Evolutionary conservation across 768 basidiomycete species (phyloP).

Genomic region (Fomitopsis serialis): DNA sequence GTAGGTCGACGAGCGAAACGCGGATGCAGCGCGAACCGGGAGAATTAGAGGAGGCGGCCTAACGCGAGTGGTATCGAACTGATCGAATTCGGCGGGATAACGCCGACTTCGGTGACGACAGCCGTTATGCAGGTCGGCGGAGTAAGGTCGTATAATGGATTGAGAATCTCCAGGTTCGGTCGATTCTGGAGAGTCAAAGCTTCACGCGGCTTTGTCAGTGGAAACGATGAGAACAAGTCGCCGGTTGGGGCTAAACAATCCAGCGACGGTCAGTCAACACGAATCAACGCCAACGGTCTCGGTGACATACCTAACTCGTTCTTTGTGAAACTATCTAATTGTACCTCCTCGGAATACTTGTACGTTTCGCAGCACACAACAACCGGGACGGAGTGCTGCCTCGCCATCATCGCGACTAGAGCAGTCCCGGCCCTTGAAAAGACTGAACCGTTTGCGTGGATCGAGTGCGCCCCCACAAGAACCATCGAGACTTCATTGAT

Average conservation of each 20-base stretch:
- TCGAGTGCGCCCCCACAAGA: conserved; percentile 88
- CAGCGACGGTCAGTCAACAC: neutral
- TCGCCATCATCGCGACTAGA: conserved; percentile 94
- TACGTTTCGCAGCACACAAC: conserved; percentile 98
- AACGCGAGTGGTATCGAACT: conserved; percentile 76
- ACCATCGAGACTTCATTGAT: conserved; percentile 81
- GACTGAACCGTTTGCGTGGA: conserved; percentile 92
- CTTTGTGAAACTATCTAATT: conserved; percentile 90
- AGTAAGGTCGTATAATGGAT: conserved; percentile 91
- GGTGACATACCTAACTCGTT: conserved; percentile 81
- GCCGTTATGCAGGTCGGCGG: conserved; percentile 90
- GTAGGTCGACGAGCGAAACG: neutral
- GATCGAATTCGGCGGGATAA: conserved; percentile 91
- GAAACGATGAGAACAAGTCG: conserved; percentile 28
- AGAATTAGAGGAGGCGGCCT: conserved; percentile 25
- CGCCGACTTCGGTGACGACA: conserved; percentile 94
- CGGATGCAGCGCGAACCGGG: neutral
- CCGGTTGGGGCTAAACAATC: conserved; percentile 22
- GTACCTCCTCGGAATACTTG: conserved; percentile 92
- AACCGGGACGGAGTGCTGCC: conserved; percentile 83
- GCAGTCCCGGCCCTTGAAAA: conserved; percentile 94
- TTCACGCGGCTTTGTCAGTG: conserved; percentile 26
- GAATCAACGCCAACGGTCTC: no score
- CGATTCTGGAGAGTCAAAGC: conserved; percentile 24
- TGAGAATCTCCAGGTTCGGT: conserved; percentile 69